phyloP scores from a whole-genome alignment of 805 yeast species.

The Candida verbasci region DNA sequence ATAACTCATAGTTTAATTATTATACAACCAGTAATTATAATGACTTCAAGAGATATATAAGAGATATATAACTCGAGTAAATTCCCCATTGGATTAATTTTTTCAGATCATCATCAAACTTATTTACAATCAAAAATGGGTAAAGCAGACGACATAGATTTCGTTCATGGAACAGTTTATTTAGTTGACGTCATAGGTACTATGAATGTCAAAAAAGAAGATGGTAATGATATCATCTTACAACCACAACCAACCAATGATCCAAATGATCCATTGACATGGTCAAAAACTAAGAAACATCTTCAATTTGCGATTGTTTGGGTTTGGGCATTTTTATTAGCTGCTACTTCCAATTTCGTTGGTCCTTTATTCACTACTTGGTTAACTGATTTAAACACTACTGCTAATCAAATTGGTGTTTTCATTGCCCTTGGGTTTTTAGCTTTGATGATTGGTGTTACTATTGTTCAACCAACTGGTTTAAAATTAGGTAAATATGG shows the following conservation, averaged over 20 bases:
- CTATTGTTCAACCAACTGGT: conserved; percentile 31
- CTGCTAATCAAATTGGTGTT: conserved; percentile 20
- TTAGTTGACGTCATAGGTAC: conserved; percentile 26
- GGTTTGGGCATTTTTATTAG: conserved; percentile 22
- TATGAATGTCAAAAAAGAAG: conserved; percentile 15
- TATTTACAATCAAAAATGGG: background rate
- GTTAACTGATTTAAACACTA: conserved; percentile 20
- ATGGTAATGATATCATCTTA: conserved; percentile 22
- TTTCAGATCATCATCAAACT: too few relatives aligned
- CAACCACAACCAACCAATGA: conserved; percentile 33
- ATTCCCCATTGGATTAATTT: too few relatives aligned
- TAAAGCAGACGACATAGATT: conserved; percentile 4
- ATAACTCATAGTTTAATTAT: too few relatives aligned
- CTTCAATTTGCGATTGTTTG: conserved; percentile 25
- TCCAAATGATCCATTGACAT: conserved; percentile 33
- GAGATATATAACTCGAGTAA: too few relatives aligned
- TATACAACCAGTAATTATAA: too few relatives aligned
- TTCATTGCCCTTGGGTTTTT: conserved; percentile 25
- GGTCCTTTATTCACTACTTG: conserved; percentile 30
- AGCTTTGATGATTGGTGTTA: conserved; percentile 31
- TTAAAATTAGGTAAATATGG: conserved; percentile 26
- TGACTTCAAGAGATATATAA: too few relatives aligned
- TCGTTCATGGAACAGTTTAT: conserved; percentile 33
- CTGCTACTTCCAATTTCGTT: conserved; percentile 20
- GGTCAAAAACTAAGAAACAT: conserved; percentile 26